Percentiles rank a stretch among this genome's conserved stretches.
phyloP scores from a whole-genome alignment of 1,284 basidiomycete genomes.

The Papiliotrema terrestris region DNA sequence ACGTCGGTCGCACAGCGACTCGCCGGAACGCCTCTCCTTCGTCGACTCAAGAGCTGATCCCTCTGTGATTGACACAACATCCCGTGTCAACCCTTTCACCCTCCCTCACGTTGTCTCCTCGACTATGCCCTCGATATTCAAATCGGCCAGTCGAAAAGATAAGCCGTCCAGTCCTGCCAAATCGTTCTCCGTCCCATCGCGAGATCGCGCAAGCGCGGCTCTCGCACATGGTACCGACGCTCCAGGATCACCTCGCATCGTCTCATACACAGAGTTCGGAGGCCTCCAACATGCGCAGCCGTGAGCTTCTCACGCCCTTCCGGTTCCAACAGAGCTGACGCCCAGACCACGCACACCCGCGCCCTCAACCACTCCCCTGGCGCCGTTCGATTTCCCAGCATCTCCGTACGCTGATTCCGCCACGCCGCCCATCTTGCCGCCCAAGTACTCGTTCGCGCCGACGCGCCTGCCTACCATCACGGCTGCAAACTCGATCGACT shows the following conservation, averaged over 20 bases:
- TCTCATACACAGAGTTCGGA: background rate
- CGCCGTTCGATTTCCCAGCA: background rate
- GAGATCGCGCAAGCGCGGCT: background rate
- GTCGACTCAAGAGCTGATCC: too few relatives aligned
- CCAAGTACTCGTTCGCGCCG: slow-evolving; percentile 32
- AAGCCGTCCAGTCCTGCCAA: background rate
- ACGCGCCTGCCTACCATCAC: slow-evolving; percentile 25
- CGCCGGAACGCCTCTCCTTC: too few relatives aligned
- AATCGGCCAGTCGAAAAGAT: background rate
- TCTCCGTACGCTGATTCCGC: background rate
- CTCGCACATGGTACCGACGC: too few relatives aligned
- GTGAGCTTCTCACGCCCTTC: background rate
- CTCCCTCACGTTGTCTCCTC: background rate
- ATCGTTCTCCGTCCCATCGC: slow-evolving; percentile 3
- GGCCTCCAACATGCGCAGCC: background rate
- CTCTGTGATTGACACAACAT: too few relatives aligned
- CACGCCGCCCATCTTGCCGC: slow-evolving; percentile 13
- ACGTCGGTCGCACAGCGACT: too few relatives aligned
- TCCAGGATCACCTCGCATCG: background rate
- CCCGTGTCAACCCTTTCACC: too few relatives aligned
- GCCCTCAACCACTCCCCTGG: background rate
- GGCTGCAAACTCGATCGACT: slow-evolving; percentile 25
- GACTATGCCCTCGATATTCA: slow-evolving; percentile 5
- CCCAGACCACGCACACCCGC: background rate
- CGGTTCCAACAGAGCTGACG: background rate